Evolutionary conservation across 2,329 filamentous ascomycete genomes (phyloP).

Genomic region (Neocucurbitaria cava): DNA sequence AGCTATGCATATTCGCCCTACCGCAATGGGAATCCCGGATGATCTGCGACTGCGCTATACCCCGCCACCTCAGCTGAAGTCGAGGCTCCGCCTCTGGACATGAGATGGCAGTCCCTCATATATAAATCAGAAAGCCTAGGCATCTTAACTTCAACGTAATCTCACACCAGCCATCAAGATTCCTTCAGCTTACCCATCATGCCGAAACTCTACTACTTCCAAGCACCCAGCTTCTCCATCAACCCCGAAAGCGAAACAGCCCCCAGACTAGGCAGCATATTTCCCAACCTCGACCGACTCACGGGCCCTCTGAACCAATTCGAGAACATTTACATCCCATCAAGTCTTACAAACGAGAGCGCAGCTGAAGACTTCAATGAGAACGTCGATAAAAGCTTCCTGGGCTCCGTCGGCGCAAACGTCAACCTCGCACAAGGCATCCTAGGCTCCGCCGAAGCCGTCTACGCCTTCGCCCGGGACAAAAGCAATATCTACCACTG

Average conservation of each 20-base stretch:
- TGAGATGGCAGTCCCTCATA: neutral
- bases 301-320: slow-evolving; percentile 7
- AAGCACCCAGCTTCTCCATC: slow-evolving; percentile 3
- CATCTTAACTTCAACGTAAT: neutral
- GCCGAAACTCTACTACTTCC: slow-evolving; percentile 8
- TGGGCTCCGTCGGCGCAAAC: slow-evolving; percentile 1
- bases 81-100: neutral
- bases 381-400: neutral
- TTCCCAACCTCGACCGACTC: slow-evolving; percentile 4
- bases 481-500: slow-evolving; percentile 6
- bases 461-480: slow-evolving; percentile 3
- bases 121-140: neutral
- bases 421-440: slow-evolving; percentile 3
- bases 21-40: neutral
- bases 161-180: too few species aligned
- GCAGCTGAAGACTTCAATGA: slow-evolving; percentile 1
- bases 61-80: neutral
- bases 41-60: too few species aligned
- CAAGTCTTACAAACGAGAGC: slow-evolving; percentile 1
- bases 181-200: neutral
- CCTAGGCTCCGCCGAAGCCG: neutral
- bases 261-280: slow-evolving; percentile 11
- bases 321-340: neutral
- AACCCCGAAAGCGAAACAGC: slow-evolving; percentile 1
- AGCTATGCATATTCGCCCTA: neutral